phyloP scores from a whole-genome alignment of 2,329 filamentous ascomycete species.

The Calycina herbarum region DNA sequence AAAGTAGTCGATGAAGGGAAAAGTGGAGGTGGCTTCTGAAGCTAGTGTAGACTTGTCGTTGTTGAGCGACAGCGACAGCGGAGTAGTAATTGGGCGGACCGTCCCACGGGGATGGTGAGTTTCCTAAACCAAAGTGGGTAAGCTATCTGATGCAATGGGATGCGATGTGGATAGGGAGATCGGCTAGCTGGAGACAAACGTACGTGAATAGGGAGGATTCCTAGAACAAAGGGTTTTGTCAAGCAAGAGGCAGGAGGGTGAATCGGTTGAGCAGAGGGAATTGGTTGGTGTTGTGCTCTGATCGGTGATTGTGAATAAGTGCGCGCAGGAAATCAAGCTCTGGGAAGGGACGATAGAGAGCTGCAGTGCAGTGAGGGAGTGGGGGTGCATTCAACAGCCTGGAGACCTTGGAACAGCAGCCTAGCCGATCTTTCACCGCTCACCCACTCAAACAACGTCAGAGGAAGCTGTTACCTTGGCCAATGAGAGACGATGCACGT shows the following conservation, averaged over 20 bases:
- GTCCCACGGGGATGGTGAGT: conserved; percentile 10
- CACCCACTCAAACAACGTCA: neutral
- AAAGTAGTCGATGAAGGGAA: conserved; percentile 3
- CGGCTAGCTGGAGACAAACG: too few species aligned
- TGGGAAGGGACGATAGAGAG: neutral
- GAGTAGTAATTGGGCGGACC: neutral
- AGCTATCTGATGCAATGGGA: neutral
- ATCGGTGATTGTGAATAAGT: neutral
- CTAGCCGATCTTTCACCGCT: neutral
- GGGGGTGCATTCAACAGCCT: neutral
- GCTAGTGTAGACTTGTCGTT: conserved; percentile 3
- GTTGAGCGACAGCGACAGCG: neutral
- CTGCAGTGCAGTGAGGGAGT: neutral
- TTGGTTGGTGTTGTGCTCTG: neutral
- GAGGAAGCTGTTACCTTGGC: too few species aligned
- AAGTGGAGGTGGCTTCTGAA: neutral
- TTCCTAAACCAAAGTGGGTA: conserved; percentile 21
- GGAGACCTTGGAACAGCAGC: neutral
- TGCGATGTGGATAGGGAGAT: too few species aligned
- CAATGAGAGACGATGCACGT: too few species aligned
- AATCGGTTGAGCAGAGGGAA: neutral
- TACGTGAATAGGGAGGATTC: too few species aligned
- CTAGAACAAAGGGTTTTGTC: too few species aligned
- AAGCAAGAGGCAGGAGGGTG: neutral
- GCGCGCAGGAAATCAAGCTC: neutral